Percentiles rank a stretch among this genome's conserved stretches.
These are phyloP conservation scores for Plasmodium fragile DNA, from an alignment of 169 alveolate genomes.

Conservation along the genomic window DNA sequence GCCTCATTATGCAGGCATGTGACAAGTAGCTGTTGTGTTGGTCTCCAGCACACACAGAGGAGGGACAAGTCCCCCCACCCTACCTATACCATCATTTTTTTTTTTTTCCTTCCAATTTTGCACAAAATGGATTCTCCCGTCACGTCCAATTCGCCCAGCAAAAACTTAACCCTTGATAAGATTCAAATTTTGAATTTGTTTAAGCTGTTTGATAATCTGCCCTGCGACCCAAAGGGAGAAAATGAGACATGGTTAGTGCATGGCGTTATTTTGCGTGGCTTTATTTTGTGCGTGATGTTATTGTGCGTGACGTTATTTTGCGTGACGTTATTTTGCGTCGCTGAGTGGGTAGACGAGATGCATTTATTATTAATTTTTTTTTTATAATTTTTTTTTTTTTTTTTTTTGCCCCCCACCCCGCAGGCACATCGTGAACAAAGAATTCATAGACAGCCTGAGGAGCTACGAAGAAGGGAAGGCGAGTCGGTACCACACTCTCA, in stretches of 20 bases:
- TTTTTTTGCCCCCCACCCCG: neutral
- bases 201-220: slow-evolving; percentile 53
- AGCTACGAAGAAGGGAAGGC: slow-evolving; percentile 43
- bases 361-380: neutral
- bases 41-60: neutral
- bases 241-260: slow-evolving; percentile 40
- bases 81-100: too few species aligned
- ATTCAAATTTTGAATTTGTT: slow-evolving; percentile 55
- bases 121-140: slow-evolving; percentile 26
- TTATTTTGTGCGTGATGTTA: neutral
- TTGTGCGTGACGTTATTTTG: neutral
- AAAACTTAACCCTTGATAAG: slow-evolving; percentile 32
- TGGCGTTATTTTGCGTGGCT: neutral
- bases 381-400: neutral
- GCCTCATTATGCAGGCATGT: neutral
- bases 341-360: too few species aligned
- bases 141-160: slow-evolving; percentile 13
- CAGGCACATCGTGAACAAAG: slow-evolving; percentile 58
- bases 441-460: slow-evolving; percentile 60
- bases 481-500: neutral
- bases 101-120: neutral
- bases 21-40: neutral
- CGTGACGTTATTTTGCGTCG: neutral
- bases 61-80: neutral
- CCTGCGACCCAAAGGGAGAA: slow-evolving; percentile 62